Base-by-base conservation (phyloP, 2,329 filamentous ascomycete genomes). In the Fusarium pininemorale region DNA sequence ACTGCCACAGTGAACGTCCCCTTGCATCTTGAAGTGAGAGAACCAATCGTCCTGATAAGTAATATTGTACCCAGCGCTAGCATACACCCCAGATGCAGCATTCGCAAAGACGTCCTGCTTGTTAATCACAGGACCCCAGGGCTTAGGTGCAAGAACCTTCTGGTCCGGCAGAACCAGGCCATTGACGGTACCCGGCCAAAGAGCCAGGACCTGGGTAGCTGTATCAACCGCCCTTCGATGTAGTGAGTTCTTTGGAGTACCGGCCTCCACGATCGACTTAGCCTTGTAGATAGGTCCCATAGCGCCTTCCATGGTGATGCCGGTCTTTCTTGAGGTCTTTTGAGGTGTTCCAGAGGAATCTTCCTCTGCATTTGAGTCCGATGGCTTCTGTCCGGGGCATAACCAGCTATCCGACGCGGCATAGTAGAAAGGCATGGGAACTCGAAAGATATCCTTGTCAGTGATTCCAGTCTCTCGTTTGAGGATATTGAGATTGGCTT, bases 11-110 rank as follows among this genome's bases (percentile, higher is more conserved):
- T 82, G 80, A 45, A 81, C 66, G 20, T 81, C 80, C 6, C 80
- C 80, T 7, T 47, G 35, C 0, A 22, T 1, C 6, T 62, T 3
- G 45, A 78, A 80, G 32, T 80, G 79, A 2, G 75, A 74, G n/a
- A 77, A 75, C 66, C 73, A 82, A 38, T 79, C 76, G 24, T 82
- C 79, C 11, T 79, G 68, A 14, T 65, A 81, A 0, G 67, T 73
- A 1, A 81, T 58, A 12, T 74, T 78, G 7, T 64, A 74, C 0
- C 72, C 70, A 2, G 59, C 79, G n/a, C 30, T 65, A 0, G 62
- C 66, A 56, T 82, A 81, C 4, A 70, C 75, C 22, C 66, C 62
- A 0, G 14, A 55, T 2, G 78, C 73, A 8, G 69, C 76, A n/a
- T 63, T 54, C 6, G 69, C 69, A 2, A 82, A 30, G 3, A 81